A percentile compares a stretch with the other conserved stretches of the same genome.
Conservation (phyloP, 2,329 filamentous ascomycete species). For the Zasmidium cellare region DNA sequence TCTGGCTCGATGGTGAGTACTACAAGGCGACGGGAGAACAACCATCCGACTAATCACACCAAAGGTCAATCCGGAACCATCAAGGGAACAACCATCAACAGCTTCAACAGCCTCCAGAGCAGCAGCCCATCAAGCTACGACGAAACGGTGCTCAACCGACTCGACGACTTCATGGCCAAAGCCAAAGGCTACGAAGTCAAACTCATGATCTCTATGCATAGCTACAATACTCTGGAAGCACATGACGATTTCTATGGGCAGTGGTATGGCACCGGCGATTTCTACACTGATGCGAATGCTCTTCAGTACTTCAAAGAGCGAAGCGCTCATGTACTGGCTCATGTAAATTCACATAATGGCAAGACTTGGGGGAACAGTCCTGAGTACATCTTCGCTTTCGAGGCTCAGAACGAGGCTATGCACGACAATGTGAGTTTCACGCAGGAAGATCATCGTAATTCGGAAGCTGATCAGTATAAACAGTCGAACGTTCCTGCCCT, state of each 20-base stretch:
- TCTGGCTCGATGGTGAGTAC: slow-evolving; percentile 12
- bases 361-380: slow-evolving; percentile 13
- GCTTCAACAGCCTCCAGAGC: slow-evolving; percentile 14
- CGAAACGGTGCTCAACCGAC: slow-evolving; percentile 16
- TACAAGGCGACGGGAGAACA: not conserved
- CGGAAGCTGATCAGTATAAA: not conserved
- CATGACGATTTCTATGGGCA: slow-evolving; percentile 14
- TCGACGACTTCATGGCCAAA: slow-evolving; percentile 17
- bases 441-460: not conserved
- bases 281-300: slow-evolving; percentile 11
- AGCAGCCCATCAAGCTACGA: slow-evolving; percentile 7
- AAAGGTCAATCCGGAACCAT: slow-evolving; percentile 4
- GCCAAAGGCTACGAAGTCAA: slow-evolving; percentile 17
- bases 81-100: slow-evolving; percentile 20
- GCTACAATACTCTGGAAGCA: slow-evolving; percentile 14
- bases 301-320: slow-evolving; percentile 13
- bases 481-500: slow-evolving; percentile 3
- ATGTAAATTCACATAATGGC: slow-evolving; percentile 13
- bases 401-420: slow-evolving; percentile 21
- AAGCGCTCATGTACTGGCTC: slow-evolving; percentile 12
- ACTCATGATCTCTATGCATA: slow-evolving; percentile 16
- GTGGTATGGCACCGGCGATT: slow-evolving; percentile 8
- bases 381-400: slow-evolving; percentile 20
- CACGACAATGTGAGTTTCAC: slow-evolving; percentile 11
- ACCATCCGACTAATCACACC: not conserved